These are phyloP conservation scores for Phytophthora pinifolia DNA, from an alignment of 352 stramenopile genomes.

Conservation along the genomic window DNA sequence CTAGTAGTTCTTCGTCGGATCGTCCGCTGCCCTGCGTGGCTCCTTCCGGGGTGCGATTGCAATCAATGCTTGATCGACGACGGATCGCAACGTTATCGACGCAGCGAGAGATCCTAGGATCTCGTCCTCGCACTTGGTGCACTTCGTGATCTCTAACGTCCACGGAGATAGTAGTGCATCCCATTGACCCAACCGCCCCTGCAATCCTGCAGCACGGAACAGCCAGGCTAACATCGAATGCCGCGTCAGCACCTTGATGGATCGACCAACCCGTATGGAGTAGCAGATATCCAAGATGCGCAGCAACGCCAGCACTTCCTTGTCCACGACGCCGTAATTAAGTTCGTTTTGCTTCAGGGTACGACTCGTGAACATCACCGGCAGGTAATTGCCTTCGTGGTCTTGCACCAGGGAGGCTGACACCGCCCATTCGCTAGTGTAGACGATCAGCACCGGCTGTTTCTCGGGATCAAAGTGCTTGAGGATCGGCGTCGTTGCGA, in stretches of 20 bases:
- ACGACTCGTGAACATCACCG: slow-evolving; percentile 8
- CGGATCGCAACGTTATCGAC: slow-evolving; percentile 1
- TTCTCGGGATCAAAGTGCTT: no score
- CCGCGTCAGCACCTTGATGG: no score
- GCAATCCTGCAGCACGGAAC: background rate
- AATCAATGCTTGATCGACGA: background rate
- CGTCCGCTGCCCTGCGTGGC: background rate
- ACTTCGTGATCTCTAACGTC: background rate
- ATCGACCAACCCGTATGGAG: background rate
- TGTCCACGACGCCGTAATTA: background rate
- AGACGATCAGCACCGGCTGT: no score
- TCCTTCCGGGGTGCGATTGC: background rate
- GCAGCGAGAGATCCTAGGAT: slow-evolving; percentile 10
- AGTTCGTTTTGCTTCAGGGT: slow-evolving; percentile 14
- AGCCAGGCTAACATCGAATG: slow-evolving; percentile 3
- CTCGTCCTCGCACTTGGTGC: slow-evolving; percentile 12
- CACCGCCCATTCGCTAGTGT: no score
- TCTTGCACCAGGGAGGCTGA: slow-evolving; percentile 6
- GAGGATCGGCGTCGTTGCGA: no score
- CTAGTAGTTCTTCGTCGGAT: background rate
- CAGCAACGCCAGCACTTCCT: slow-evolving; percentile 1
- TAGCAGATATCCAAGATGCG: slow-evolving; percentile 1
- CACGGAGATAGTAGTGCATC: background rate
- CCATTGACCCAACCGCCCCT: slow-evolving; percentile 1
- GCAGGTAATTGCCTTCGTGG: slow-evolving; percentile 6